Base-by-base conservation (phyloP, 2,329 filamentous ascomycete genomes). In the Ceratocystis cubensis region DNA sequence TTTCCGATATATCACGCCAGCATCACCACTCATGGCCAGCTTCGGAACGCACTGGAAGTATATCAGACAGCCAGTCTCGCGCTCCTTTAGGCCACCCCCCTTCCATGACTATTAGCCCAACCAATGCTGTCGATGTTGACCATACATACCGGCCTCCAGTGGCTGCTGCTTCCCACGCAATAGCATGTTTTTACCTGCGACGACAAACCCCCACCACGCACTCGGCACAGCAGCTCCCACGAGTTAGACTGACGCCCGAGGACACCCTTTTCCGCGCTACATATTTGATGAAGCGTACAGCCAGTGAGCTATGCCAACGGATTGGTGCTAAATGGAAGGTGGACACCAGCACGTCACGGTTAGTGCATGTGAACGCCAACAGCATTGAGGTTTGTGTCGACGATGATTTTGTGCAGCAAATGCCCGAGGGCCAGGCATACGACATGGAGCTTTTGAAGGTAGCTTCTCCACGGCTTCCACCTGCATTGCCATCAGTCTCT, bases 71-170 rank as follows among this genome's bases (percentile, higher is more conserved):
- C n/a, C 56, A 63, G 22, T 15, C 28, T 4, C 44, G 44, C 85
- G 85, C 1, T 86, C 84, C 3, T 84, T 85, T 1, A 88, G 85
- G 72, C 86, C 84, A 0, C 76, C 84, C 7, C 41, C n/a, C 41
- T 25, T 88, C 86, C 1, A 73, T 88, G 13, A 81, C 79, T 13
- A 87, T 84, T 0, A 82, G 85, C 76, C 5, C 81, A 81, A 0
- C 76, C 69, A 91, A 96, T 73, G 91, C 91, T 0, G 77, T 96
- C 6, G 94, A 91, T 41, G 90, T 97, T n/a, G 94, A 97, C 73
- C 79, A 86, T 17, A 83, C 82, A 1, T 99, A 97, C 73, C 84
- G 87, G 67, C 88, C 94, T 57, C 92, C 92, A 0, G 77, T 82
- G 0, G 89, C 95, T 71, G 84, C 82, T 67, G 78, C 81, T 7